Base-by-base conservation (phyloP, 2,329 filamentous ascomycete species). In the Verticillium klebahnii region DNA sequence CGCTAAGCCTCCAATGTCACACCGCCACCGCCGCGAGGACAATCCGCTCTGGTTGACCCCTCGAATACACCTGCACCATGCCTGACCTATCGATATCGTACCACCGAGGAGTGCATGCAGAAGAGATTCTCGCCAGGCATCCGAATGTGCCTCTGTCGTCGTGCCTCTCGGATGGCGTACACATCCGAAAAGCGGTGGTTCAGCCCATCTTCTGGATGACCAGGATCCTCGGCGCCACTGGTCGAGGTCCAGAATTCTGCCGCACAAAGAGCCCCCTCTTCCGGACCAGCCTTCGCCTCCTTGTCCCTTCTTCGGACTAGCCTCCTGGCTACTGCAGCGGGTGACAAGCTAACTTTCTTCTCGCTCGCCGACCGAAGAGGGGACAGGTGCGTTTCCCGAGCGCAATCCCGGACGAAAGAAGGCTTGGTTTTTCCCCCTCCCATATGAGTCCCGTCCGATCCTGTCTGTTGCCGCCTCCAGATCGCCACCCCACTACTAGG, bases 161-260 rank as follows among this genome's bases (percentile, higher is more conserved):
- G 82, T 0, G 85, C 83, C 5, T 78, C 72, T 4, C 72, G 63
- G 32, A 89, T 84, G 11, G 81, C 85, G 29, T 82, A 84, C 70
- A 88, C 80, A 6, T 80, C 76, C 59, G 82, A 83, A 2, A 2
- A 73, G 83, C 83, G 85, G 69, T 85, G 8, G 19, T 52, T 52
- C 45, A 52, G 45, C 45, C 39, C 45, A n/a, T 52, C 5, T 19
- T 52, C 23, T 52, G 23, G 45, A 25, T 52, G 45, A 52, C 45
- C 45, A 52, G 23, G 45, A 23, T 23, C 6, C n/a, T 25, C 8
- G 6, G 19, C 19, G 19, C 45, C 45, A 52, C 23, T 52, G 45
- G 45, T 23, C 19, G 4, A 52, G 19, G 17, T 52, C 45, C n/a
- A 25, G 19, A 6, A 19, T 52, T 19, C 45, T 45, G 1, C 39